Base-by-base conservation (phyloP, 2,329 filamentous ascomycete genomes). In the Cercospora sp. region DNA sequence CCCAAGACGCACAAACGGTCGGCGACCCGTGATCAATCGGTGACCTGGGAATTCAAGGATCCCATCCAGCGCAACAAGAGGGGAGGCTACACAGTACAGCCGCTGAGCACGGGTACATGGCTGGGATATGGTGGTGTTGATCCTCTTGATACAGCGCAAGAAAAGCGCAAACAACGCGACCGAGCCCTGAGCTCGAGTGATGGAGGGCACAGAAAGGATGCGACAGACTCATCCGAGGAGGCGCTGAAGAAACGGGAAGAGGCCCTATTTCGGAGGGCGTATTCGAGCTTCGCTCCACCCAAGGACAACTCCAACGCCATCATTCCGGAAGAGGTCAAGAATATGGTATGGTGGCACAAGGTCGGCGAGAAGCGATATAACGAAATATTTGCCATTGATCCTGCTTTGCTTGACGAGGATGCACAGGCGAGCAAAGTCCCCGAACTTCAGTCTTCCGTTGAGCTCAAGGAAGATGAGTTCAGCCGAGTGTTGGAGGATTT, bases 241-340 rank as follows among this genome's bases (percentile, higher is more conserved):
- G 77, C 78, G 0, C 76, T 79, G 10, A 86, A 87, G 3, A 90
- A 90, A 76, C 73, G 77, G 58, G 87, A 93, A 79, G 91, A 94
- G 72, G 85, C 89, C 0, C 81, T 94, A 9, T 94, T 94, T 75
- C 86, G 90, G 31, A 88, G 90, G 64, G 91, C 89, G 1, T 94
- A 93, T 77, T 93, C 90, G 0, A 91, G 90, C 75, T 94, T 94
- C 77, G 91, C 91, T 5, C 91, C 91, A 0, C 88, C 86, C 62
- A 89, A 87, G 73, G 91, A 94, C 77, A 89, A 94, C 75, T 86
- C 90, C 3, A 87, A 85, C 12, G 90, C 91, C 5, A 83, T 93
- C 66, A 83, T 93, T 3, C 87, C 91, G 0, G 87, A 89, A 1
- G 87, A 87, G 36, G 84, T 88, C 60, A 87, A 91, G 67, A 87